Conservation (phyloP, 164 flowering plant genomes). For the Piper betle region DNA sequence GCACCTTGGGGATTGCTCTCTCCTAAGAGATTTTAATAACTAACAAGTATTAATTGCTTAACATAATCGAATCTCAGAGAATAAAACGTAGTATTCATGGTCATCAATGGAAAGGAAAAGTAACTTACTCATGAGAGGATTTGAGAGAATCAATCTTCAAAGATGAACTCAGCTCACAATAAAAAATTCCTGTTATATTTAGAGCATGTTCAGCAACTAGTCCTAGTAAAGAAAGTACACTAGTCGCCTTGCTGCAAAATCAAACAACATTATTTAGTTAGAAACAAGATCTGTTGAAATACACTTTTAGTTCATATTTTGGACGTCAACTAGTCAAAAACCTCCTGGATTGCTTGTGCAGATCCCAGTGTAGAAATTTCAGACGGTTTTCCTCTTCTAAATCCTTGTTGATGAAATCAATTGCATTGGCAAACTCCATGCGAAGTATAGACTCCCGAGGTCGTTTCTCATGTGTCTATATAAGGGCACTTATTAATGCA, state of each 20-base stretch:
- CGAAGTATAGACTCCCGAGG: constrained; percentile 91
- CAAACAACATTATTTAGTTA: constrained; percentile 3
- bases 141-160: constrained; percentile 20
- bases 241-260: constrained; percentile 48
- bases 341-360: constrained; percentile 62
- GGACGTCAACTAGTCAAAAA: constrained; percentile 14
- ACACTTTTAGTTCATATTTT: too few species aligned
- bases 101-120: neutral
- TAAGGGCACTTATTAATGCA: neutral
- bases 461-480: constrained; percentile 76
- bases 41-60: neutral
- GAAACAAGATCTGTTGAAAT: neutral
- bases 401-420: constrained; percentile 56
- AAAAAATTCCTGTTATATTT: constrained; percentile 64
- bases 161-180: constrained; percentile 39
- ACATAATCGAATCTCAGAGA: neutral
- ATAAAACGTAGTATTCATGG: neutral
- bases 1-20: constrained; percentile 11
- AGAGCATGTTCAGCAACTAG: constrained; percentile 59
- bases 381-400: constrained; percentile 51
- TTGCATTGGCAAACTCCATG: constrained; percentile 77
- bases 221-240: constrained; percentile 50
- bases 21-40: constrained; percentile 20
- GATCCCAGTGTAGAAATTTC: constrained; percentile 84
- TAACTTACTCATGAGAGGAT: constrained; percentile 35